These are phyloP conservation scores for Sparassis latifolia DNA, from an alignment of 1,284 basidiomycete genomes.

Conservation along the genomic window DNA sequence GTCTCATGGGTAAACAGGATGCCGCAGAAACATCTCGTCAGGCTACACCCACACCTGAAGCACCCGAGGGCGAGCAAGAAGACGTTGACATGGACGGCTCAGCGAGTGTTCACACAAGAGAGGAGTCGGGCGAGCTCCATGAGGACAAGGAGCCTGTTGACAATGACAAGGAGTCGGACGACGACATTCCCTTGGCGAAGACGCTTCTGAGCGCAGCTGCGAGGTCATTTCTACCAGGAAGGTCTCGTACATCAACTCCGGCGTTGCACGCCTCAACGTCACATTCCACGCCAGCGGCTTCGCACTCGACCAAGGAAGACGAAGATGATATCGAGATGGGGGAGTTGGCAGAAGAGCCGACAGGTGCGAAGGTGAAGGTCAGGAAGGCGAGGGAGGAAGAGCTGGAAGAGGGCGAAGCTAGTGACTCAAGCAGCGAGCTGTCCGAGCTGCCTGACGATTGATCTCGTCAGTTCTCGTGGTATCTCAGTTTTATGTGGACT, in stretches of 20 bases:
- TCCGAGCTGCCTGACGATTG: slow-evolving; percentile 65
- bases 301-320: slow-evolving; percentile 18
- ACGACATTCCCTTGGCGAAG: slow-evolving; percentile 26
- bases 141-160: slow-evolving; percentile 31
- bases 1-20: slow-evolving; percentile 51
- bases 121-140: slow-evolving; percentile 30
- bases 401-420: slow-evolving; percentile 78
- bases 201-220: slow-evolving; percentile 27
- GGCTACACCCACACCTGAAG: slow-evolving; percentile 39
- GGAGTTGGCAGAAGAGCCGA: slow-evolving; percentile 69
- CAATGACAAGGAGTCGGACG: slow-evolving; percentile 25
- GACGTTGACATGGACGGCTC: slow-evolving; percentile 35
- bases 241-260: slow-evolving; percentile 22
- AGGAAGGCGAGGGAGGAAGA: slow-evolving; percentile 55
- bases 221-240: slow-evolving; percentile 27
- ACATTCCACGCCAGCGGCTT: slow-evolving; percentile 20
- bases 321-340: slow-evolving; percentile 81
- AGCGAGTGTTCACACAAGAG: slow-evolving; percentile 17
- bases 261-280: slow-evolving; percentile 8
- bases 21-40: slow-evolving; percentile 35
- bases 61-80: slow-evolving; percentile 20
- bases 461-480: slow-evolving; percentile 1
- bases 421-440: slow-evolving; percentile 66
- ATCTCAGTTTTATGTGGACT: slow-evolving; percentile 7
- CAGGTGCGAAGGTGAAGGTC: slow-evolving; percentile 29